Evolutionary conservation across 2,329 filamentous ascomycete species (phyloP).

Genomic region (Talaromyces funiculosus): DNA sequence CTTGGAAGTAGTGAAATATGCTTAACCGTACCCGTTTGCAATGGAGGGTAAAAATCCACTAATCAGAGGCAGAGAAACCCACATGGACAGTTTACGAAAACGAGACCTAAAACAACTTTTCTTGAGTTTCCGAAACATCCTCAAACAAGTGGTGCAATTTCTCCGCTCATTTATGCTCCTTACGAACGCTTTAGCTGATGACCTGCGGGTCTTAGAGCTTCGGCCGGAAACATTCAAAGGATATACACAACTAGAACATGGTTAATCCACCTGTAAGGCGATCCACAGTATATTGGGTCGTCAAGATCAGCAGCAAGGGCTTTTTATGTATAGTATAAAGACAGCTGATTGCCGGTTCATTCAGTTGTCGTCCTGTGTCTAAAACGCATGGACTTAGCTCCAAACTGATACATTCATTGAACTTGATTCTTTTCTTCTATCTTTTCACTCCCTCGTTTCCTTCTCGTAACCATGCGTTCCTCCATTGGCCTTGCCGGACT

Average conservation of each 20-base stretch:
- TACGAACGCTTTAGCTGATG: neutral
- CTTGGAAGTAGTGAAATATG: too few relatives aligned
- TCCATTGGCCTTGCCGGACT: conserved; percentile 1
- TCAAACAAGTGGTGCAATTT: conserved; percentile 1
- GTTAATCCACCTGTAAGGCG: too few relatives aligned
- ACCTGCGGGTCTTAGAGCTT: neutral
- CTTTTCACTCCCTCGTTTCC: neutral
- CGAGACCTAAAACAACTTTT: neutral
- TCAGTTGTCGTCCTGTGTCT: neutral
- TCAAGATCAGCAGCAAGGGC: neutral
- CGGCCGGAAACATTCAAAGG: neutral
- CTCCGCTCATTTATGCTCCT: neutral
- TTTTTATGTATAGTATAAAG: neutral
- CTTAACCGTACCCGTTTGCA: neutral
- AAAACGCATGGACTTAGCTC: neutral
- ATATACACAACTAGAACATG: too few relatives aligned
- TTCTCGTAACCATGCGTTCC: neutral
- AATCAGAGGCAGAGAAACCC: neutral
- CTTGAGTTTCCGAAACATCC: neutral
- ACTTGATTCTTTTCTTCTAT: neutral
- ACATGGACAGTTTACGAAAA: neutral
- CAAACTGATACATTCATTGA: neutral
- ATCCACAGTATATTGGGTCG: neutral
- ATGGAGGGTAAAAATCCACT: neutral
- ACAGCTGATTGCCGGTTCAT: neutral